Evolutionary conservation across 345 rosid genomes (phyloP), one percentile per base, ranked within the genome.

Genomic region (Cardamine resedifolia): DNA sequence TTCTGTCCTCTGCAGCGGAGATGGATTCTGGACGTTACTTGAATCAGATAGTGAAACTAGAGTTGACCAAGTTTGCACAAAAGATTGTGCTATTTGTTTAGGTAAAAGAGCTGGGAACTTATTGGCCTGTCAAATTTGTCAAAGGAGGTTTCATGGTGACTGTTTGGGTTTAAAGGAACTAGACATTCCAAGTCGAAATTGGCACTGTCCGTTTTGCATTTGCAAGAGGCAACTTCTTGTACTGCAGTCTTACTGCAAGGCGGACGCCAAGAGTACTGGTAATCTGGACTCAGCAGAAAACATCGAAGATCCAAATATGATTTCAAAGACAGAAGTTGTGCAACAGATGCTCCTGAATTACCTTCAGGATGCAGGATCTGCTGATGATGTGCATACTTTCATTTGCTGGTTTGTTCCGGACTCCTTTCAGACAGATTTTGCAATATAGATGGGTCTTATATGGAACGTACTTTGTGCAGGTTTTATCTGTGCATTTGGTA

Each of bases 291-390:
- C 76, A 8, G 79, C 76, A 30, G 79, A 74, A 52, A 70, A 76
- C 53, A 67, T 83, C 26, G 79, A 76, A 73, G 66, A 81, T 71
- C 77, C 69, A 77, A 85, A 81, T 81, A 48, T 74, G 52, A 77
- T 85, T 43, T 72, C 86, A 44, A 86, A 87, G 76, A 73, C 79
- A 71, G 99, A 95, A 84, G 83, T 88, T 70, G 78, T 83, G 77
- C 97, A 95, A 72, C 98, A 95, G 81, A 74, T 88, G 84, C 93
- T 95, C 73, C 75, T 95, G 80, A 95, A 87, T 88, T 83, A 85
- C 81, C 98, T 95, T 76, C 98, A 95, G 79, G 97, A 90, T 78
- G 74, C 85, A 66, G 82, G 81, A 60, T 88, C 98, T 76, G 58
- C 81, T 68, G 98, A 91, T 68, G 99, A 88, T 77, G 75, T 68